These are phyloP conservation scores for Vitis cinerea DNA, from an alignment of 164 flowering plant genomes.

Conservation along the genomic window DNA sequence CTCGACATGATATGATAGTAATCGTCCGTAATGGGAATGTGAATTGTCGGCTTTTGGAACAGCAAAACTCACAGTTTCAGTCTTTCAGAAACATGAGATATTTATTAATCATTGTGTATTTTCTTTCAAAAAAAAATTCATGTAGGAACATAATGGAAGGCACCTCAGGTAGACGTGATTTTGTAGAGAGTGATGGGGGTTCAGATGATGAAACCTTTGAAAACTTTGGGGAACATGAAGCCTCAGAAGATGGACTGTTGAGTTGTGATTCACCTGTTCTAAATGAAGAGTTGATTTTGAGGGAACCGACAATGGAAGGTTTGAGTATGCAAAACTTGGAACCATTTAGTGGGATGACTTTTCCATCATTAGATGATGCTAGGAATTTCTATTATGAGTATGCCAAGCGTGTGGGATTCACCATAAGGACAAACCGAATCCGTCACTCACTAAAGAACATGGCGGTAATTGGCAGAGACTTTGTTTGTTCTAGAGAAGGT, in stretches of 20 bases:
- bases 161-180: conserved; percentile 8
- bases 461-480: conserved; percentile 29
- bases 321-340: conserved; percentile 2
- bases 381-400: conserved; percentile 30
- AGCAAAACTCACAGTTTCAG: no score
- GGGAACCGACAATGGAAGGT: conserved; percentile 4
- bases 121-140: no score
- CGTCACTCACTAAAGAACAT: conserved; percentile 27
- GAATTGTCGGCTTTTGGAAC: no score
- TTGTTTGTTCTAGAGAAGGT: conserved; percentile 35
- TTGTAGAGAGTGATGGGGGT: conserved; percentile 5
- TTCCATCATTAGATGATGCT: conserved; percentile 27
- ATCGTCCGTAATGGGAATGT: no score
- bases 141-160: conserved; percentile 12
- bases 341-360: conserved; percentile 24
- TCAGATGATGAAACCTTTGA: conserved; percentile 14
- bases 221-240: conserved; percentile 12
- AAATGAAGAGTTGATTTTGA: conserved; percentile 6
- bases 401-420: conserved; percentile 29
- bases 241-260: conserved; percentile 15
- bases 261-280: conserved; percentile 8
- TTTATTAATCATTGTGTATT: no score
- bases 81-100: no score
- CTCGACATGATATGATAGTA: no score
- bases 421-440: conserved; percentile 29